Evolutionary conservation across 2,329 filamentous ascomycete species (phyloP), one percentile per base, ranked within the genome.

Genomic region (Claviceps pazoutovae): DNA sequence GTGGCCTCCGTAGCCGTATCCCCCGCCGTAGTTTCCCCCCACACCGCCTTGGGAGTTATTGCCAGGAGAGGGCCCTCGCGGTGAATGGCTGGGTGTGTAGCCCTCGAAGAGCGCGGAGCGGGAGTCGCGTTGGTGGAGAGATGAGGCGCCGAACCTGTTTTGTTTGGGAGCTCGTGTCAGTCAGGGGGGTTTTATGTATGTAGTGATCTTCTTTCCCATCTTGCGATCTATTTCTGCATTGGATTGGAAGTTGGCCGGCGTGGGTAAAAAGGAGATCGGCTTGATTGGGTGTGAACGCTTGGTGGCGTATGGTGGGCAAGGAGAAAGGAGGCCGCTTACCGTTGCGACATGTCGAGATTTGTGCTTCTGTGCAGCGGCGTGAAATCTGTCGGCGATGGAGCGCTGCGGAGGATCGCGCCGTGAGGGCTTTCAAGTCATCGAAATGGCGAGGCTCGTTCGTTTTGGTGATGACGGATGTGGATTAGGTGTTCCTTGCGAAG

Each of bases 51-150:
- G 30, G 26, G n/a, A 11, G 44, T 14, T 57, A 50, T 54, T 48
- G 37, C 48, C 19, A 0, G 49, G 49, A 6, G 42, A 46, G 46
- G 69, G 64, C 50, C 71, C 64, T 56, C 71, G 67, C 11, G 48
- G 66, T 58, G 56, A 68, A 54, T 68, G 65, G 58, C 67, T 66
- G 55, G 71, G 73, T 56, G 76, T 80, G 68, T 88, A 89, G 59
- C 82, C 82, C 58, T 85, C 83, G 69, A 89, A 89, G 57, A 89
- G 80, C 58, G 82, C 82, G 63, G 79, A 83, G 62, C 84, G 74
- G 62, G 80, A 76, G 71, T 87, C 75, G 71, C 84, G 78, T 72
- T 88, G 84, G 66, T 88, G 84, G 56, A 88, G 78, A 58, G 76
- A 76, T 47, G 82, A 83, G 60, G 75, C 70, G 59, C 79, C 75